Base-by-base conservation (phyloP, 2,329 filamentous ascomycete genomes). In the Diplodia sapinea region DNA sequence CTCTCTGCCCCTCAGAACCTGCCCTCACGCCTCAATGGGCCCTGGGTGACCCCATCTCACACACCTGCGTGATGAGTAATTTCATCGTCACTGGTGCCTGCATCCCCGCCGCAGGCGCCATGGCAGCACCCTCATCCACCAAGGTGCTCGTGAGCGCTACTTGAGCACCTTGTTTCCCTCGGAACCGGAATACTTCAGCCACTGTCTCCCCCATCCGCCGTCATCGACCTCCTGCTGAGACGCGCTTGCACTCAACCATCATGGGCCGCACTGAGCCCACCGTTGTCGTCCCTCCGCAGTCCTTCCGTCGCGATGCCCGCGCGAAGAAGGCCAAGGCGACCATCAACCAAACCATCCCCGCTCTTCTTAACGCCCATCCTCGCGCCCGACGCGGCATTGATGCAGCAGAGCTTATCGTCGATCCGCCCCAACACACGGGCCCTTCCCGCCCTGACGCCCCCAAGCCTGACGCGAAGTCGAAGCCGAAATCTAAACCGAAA, bases 261-360 rank as follows among this genome's bases (percentile, higher is more conserved):
- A 80, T 80, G 79, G 79, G 79, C 17, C 76, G 79, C 51, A 74
- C 73, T 15, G 73, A 78, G 52, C 78, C 77, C 1, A 74, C 77
- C 66, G 74, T 76, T 43, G 73, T 79, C n/a, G 74, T 76, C n/a
- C 77, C 77, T 7, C 78, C 77, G 4, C 69, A 67, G 17, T 70
- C 76, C 1, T 68, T 77, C 36, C 73, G 78, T 59, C 79, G 79
- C 71, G 76, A 79, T 23, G 70, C 74, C 1, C 80, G 84, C 15
- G 82, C 84, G 1, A 88, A 88, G 71, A 80, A 81, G 67, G 86
- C 86, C 36, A 85, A 83, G 65, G 80, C 84, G 9, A 88, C 87
- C 2, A 76, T 89, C 68, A 88, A 88, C 75, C 85, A 85, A 72
- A 79, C 82, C n/a, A 84, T 90, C 12, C 88, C 88, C 1, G 78